phyloP scores from a whole-genome alignment of 2,329 filamentous ascomycete species.

The Knufia petricola region DNA sequence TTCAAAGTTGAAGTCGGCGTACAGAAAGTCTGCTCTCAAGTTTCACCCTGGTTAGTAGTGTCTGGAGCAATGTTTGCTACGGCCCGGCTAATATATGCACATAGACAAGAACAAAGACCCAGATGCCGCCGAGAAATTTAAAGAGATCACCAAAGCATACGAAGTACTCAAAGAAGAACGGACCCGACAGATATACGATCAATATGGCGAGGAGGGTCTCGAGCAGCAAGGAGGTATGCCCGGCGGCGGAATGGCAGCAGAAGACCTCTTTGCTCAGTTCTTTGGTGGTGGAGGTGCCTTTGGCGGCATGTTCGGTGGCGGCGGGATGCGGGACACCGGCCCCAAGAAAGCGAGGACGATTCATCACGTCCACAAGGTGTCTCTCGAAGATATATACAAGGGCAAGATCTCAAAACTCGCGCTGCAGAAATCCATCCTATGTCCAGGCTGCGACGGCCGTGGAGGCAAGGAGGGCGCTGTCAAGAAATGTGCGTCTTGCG shows the following conservation, averaged over 20 bases:
- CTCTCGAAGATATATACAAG: constrained; percentile 93
- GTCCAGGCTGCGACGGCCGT: constrained; percentile 83
- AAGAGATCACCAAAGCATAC: constrained; percentile 91
- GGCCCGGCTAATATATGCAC: constrained; percentile 14
- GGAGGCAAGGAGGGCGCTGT: constrained; percentile 98
- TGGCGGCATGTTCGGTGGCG: constrained; percentile 68
- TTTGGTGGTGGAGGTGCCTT: constrained; percentile 67
- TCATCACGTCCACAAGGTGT: constrained; percentile 96
- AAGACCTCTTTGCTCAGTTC: constrained; percentile 95
- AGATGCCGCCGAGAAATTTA: constrained; percentile 94
- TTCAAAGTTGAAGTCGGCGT: constrained; percentile 82
- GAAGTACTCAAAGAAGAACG: constrained; percentile 87
- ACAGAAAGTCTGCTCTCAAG: constrained; percentile 80
- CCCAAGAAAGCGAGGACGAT: constrained; percentile 91
- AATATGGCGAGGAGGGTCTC: constrained; percentile 94
- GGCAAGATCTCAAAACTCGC: constrained; percentile 97
- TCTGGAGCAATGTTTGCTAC: background rate
- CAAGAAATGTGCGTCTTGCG: constrained; percentile 81
- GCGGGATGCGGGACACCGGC: constrained; percentile 68
- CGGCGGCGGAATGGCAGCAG: constrained; percentile 84
- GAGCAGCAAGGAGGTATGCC: constrained; percentile 71
- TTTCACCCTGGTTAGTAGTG: constrained; percentile 75
- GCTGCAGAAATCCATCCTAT: constrained; percentile 94
- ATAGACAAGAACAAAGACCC: constrained; percentile 94
- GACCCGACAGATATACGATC: constrained; percentile 87